Conservation (phyloP, 768 basidiomycete species). For the Panellus pusillus region DNA sequence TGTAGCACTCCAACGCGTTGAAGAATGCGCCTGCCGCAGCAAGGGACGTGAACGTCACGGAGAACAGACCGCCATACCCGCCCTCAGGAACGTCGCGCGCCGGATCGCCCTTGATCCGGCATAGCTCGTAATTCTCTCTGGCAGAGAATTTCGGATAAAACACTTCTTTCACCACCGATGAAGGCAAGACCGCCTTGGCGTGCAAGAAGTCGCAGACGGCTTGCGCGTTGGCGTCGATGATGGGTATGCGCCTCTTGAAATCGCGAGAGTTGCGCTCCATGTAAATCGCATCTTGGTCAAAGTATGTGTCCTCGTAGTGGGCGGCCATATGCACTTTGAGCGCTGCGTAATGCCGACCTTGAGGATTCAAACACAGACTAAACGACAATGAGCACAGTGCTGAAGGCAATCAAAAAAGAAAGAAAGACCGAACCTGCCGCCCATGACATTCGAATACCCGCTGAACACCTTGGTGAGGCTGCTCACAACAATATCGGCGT, state of each 20-base stretch:
- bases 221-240: conserved; percentile 83
- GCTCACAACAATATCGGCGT: conserved; percentile 87
- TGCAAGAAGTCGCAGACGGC: conserved; percentile 78
- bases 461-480: conserved; percentile 95
- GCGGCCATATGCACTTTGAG: conserved; percentile 61
- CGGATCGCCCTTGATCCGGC: conserved; percentile 49
- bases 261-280: conserved; percentile 99
- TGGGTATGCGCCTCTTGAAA: conserved; percentile 70
- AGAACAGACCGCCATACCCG: conserved; percentile 87
- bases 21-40: conserved; percentile 78
- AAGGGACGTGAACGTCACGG: conserved; percentile 73
- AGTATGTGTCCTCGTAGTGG: conserved; percentile 84
- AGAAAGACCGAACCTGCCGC: conserved; percentile 70
- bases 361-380: conserved; percentile 88
- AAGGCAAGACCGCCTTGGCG: conserved; percentile 46
- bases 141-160: conserved; percentile 89
- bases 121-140: conserved; percentile 66
- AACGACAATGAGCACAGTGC: neutral
- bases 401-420: neutral
- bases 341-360: conserved; percentile 60
- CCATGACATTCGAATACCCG: conserved; percentile 95
- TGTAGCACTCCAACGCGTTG: conserved; percentile 77
- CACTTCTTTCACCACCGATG: conserved; percentile 71
- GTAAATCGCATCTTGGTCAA: conserved; percentile 88
- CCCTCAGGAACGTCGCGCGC: conserved; percentile 37